phyloP scores from a whole-genome alignment of 495 filamentous ascomycete species.

The Haplographium delicatum region DNA sequence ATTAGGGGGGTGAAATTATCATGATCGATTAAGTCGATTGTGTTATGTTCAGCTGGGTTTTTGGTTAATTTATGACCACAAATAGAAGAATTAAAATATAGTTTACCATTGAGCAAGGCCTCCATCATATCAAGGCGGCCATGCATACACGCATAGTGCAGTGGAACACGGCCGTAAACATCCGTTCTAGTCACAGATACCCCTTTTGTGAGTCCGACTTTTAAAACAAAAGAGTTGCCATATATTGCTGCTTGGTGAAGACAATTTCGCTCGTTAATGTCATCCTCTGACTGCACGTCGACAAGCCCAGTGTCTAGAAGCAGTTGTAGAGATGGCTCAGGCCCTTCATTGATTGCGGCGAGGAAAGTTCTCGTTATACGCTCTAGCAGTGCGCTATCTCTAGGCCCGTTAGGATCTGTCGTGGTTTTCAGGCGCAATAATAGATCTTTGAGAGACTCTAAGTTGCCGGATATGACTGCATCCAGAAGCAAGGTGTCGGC shows the following conservation, averaged over 20 bases:
- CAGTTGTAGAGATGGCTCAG: conserved; percentile 66
- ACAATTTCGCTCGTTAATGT: conserved; percentile 96
- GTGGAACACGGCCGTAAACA: conserved; percentile 87
- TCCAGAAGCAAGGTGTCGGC: conserved; percentile 84
- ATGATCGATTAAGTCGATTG: conserved; percentile 82
- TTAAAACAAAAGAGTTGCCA: conserved; percentile 69
- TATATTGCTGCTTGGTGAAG: conserved; percentile 93
- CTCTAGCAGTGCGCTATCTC: conserved; percentile 48
- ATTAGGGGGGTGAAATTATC: conserved; percentile 97
- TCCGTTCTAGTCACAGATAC: conserved; percentile 77
- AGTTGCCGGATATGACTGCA: conserved; percentile 72
- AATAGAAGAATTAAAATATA: not conserved
- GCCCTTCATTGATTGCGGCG: conserved; percentile 78
- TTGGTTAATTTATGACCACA: not conserved
- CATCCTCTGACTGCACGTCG: conserved; percentile 82
- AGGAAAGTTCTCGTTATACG: conserved; percentile 85
- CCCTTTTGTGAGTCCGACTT: conserved; percentile 60
- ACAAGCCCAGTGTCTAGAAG: conserved; percentile 77
- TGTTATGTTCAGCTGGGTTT: conserved; percentile 41
- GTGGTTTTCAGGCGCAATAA: conserved; percentile 43
- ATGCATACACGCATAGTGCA: conserved; percentile 96
- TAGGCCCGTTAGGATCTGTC: conserved; percentile 31
- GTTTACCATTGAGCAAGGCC: conserved; percentile 55
- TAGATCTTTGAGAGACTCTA: conserved; percentile 46
- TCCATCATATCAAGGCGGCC: conserved; percentile 81